Percentiles rank a stretch among this genome's conserved stretches.
These are phyloP conservation scores for Microbotryum violaceum DNA, from an alignment of 1,284 basidiomycete genomes.

Conservation along the genomic window DNA sequence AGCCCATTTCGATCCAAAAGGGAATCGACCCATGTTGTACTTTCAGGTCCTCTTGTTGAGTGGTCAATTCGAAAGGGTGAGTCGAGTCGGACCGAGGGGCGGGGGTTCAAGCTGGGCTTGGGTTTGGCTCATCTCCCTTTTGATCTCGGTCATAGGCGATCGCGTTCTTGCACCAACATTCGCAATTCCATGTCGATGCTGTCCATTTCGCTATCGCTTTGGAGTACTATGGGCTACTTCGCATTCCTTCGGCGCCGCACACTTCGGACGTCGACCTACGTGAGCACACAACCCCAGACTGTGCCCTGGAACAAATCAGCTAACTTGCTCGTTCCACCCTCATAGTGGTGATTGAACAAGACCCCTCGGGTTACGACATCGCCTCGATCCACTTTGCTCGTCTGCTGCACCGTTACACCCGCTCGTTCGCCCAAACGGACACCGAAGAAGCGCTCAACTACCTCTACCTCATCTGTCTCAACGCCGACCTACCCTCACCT, in stretches of 20 bases:
- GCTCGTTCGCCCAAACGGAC: constrained; percentile 83
- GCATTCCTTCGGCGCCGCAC: constrained; percentile 68
- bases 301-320: no score
- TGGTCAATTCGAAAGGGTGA: constrained; percentile 85
- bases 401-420: constrained; percentile 84
- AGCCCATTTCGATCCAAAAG: constrained; percentile 77
- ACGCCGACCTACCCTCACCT: constrained; percentile 54
- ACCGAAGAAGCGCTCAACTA: constrained; percentile 92
- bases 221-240: constrained; percentile 85
- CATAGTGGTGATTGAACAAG: constrained; percentile 5
- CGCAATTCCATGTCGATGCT: constrained; percentile 83
- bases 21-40: constrained; percentile 62
- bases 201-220: constrained; percentile 89
- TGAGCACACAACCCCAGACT: constrained; percentile 45
- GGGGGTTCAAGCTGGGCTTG: not conserved
- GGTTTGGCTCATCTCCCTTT: not conserved
- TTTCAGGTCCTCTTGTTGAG: constrained; percentile 84
- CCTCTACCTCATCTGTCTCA: constrained; percentile 79
- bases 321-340: no score
- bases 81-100: constrained; percentile 35
- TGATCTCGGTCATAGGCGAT: constrained; percentile 56
- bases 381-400: constrained; percentile 66
- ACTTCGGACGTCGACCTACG: constrained; percentile 72
- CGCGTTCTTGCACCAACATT: constrained; percentile 79
- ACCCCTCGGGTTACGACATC: constrained; percentile 1